Percentiles rank a stretch among this genome's conserved stretches.
Conservation (phyloP, 768 basidiomycete genomes). For the Lyophyllum semitale region DNA sequence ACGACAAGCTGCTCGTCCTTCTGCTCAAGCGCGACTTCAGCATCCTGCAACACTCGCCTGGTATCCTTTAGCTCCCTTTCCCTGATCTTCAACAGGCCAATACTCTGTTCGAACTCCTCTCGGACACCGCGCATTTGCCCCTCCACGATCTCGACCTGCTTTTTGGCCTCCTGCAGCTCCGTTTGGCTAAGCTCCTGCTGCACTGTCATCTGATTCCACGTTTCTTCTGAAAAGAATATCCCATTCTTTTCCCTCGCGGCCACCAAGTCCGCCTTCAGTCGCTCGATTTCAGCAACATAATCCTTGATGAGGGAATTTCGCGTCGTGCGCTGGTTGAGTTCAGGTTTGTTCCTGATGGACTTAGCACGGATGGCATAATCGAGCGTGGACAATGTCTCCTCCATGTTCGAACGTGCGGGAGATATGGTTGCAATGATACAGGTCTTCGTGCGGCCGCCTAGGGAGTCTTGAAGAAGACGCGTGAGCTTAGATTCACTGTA, state of each 20-base stretch:
- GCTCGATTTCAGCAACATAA: slow-evolving; percentile 91
- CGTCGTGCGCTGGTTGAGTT: slow-evolving; percentile 93
- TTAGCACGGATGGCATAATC: slow-evolving; percentile 96
- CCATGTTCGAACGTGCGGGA: slow-evolving; percentile 90
- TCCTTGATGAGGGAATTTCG: slow-evolving; percentile 91
- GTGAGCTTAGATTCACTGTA: slow-evolving; percentile 94
- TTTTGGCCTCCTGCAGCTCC: slow-evolving; percentile 80
- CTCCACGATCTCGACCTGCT: slow-evolving; percentile 82
- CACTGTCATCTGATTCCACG: slow-evolving; percentile 78
- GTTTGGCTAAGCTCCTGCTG: slow-evolving; percentile 80
- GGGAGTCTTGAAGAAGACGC: slow-evolving; percentile 96
- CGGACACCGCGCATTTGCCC: slow-evolving; percentile 76
- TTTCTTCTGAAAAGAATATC: slow-evolving; percentile 89
- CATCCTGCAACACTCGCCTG: slow-evolving; percentile 53
- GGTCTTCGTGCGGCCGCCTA: slow-evolving; percentile 96
- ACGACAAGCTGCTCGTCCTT: slow-evolving; percentile 60
- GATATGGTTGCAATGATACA: slow-evolving; percentile 97
- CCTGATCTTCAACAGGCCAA: slow-evolving; percentile 69
- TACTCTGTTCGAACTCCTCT: slow-evolving; percentile 92
- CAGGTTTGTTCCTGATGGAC: slow-evolving; percentile 93
- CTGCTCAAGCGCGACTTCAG: slow-evolving; percentile 50
- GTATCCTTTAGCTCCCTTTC: slow-evolving; percentile 76
- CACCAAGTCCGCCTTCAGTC: slow-evolving; percentile 85
- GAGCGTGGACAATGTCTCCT: slow-evolving; percentile 96
- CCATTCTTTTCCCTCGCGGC: slow-evolving; percentile 97